Evolutionary conservation across 2,329 filamentous ascomycete species (phyloP), one percentile per base, ranked within the genome.

Genomic region (Pseudocercospora musae): DNA sequence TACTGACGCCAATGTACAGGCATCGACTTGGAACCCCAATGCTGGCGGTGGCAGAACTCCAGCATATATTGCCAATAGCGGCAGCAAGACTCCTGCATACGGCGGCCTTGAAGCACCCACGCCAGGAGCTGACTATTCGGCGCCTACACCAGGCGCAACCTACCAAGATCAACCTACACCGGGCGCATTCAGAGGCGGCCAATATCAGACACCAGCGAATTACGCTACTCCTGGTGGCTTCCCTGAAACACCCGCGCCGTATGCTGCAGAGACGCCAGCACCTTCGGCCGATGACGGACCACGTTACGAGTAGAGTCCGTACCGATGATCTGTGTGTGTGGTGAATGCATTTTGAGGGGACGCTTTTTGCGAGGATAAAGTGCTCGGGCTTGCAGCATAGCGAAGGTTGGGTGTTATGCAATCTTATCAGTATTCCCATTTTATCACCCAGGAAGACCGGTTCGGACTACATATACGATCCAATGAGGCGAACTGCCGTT

Each of bases 61-160:
- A 1, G 90, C 85, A 83, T 59, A 69, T 33, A 52, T 66, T n/a
- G 50, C 82, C 84, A 48, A 76, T 66, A 31, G 76, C 60, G 88
- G 89, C 7, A 88, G 86, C n/a, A 89, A 93, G 75, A 96, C 92
- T 0, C 92, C 92, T 2, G 88, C 86, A 1, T 92, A 90, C 23
- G 73, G 71, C 20, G 68, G 71, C 0, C 91, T 90, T 69, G 90
- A 94, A 69, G 89, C 88, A 3, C 89, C 88, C 15, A 78, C 75
- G 6, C 76, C 76, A 9, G 74, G 74, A 40, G 77, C 72, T 55
- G 52, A 54, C 52, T 78, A 77, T 71, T 74, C 75, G 42, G 78
- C 78, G 11, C 78, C 78, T 0, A 80, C 77, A 1, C 78, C 78
- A 21, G 76, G 77, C 5, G 61, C 61, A 66, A 61, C 67, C 10